Conservation (phyloP, 352 stramenopile species). For the Globisporangium viniferum region DNA sequence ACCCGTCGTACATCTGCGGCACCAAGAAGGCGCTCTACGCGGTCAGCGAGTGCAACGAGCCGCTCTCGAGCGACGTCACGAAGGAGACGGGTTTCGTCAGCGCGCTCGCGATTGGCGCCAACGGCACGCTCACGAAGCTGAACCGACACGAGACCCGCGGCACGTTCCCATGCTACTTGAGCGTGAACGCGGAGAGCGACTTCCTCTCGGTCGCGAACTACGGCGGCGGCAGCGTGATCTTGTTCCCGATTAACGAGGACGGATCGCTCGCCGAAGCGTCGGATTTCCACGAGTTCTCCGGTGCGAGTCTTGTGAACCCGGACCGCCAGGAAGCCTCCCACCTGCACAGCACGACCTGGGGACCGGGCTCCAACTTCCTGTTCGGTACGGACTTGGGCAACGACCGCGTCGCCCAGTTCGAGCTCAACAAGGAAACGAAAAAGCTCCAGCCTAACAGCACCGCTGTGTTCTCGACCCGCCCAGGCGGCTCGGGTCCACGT, state of each 20-base stretch:
- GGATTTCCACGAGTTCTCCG: conserved; percentile 45
- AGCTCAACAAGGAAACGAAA: conserved; percentile 33
- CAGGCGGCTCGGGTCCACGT: conserved; percentile 55
- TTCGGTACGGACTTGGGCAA: conserved; percentile 68
- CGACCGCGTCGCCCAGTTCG: conserved; percentile 63
- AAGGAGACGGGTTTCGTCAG: conserved; percentile 56
- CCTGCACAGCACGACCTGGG: conserved; percentile 76
- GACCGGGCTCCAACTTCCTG: conserved; percentile 28
- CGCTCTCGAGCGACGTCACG: conserved; percentile 21
- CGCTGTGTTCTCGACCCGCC: conserved; percentile 37
- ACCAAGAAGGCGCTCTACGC: conserved; percentile 47
- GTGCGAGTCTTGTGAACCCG: conserved; percentile 40
- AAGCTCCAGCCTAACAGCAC: conserved; percentile 37
- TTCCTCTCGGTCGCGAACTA: conserved; percentile 80
- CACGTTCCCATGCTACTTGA: conserved; percentile 59
- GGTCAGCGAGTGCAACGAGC: conserved; percentile 68
- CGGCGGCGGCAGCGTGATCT: conserved; percentile 50
- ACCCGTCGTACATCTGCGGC: conserved; percentile 62
- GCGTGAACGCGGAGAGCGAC: conserved; percentile 36
- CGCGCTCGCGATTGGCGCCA: conserved; percentile 43
- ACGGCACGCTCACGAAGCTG: conserved; percentile 39
- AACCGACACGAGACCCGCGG: conserved; percentile 56
- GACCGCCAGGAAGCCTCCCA: conserved; percentile 75
- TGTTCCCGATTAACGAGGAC: conserved; percentile 56
- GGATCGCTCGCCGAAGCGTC: conserved; percentile 42